Percentiles rank a stretch among this genome's conserved stretches.
These are phyloP conservation scores for Nicotiana noctiflora DNA, from an alignment of 257 asterid species.

Conservation along the genomic window DNA sequence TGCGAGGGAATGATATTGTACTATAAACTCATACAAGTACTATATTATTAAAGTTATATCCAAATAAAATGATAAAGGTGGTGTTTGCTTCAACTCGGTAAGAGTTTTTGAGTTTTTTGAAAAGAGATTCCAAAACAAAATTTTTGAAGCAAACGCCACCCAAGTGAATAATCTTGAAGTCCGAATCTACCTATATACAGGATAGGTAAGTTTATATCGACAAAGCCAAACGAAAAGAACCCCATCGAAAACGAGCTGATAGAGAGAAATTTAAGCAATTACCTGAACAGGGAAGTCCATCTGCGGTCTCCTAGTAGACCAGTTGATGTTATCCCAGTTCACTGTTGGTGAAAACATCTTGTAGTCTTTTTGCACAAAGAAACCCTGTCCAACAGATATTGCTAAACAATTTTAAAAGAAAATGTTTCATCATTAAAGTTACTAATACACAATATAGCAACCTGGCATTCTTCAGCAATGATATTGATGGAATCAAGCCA, in stretches of 20 bases:
- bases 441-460: conserved; percentile 11
- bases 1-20: too few relatives aligned
- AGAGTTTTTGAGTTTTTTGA: not conserved
- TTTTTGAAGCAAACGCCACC: not conserved
- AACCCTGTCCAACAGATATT: conserved; percentile 53
- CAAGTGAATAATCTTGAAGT: not conserved
- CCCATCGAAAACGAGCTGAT: not conserved
- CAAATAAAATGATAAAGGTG: not conserved
- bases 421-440: conserved; percentile 11
- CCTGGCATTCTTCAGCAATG: conserved; percentile 86
- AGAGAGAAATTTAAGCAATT: not conserved
- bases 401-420: conserved; percentile 9
- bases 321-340: conserved; percentile 87
- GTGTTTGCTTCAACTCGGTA: not conserved
- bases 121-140: not conserved
- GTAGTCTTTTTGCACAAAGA: conserved; percentile 94
- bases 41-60: not conserved
- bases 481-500: conserved; percentile 92
- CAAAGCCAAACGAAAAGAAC: not conserved
- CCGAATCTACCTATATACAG: not conserved
- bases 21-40: not conserved
- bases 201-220: not conserved
- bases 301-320: conserved; percentile 90
- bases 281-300: conserved; percentile 98
- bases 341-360: conserved; percentile 98